Conservation (phyloP, 148 eudicot species). For the Spergularia marina region DNA sequence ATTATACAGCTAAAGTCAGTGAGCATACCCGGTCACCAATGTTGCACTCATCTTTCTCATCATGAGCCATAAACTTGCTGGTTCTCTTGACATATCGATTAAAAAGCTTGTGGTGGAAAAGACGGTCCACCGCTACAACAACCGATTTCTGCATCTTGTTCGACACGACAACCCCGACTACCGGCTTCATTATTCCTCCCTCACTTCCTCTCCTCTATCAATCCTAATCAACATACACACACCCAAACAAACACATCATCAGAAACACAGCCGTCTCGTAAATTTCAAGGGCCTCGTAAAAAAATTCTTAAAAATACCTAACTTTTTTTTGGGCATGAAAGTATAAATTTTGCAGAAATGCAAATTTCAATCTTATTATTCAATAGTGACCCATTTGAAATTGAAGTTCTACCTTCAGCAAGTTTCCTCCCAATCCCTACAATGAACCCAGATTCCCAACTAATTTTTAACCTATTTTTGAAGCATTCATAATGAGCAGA, state of each 20-base stretch:
- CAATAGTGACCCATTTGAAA: no score
- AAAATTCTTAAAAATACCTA: no score
- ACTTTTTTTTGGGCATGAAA: no score
- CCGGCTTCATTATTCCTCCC: conserved; percentile 39
- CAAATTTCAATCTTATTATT: no score
- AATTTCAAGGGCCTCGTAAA: not conserved
- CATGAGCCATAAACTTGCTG: conserved; percentile 57
- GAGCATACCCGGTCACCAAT: conserved; percentile 46
- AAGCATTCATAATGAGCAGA: no score
- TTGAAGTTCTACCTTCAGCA: no score
- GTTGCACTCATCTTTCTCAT: conserved; percentile 45
- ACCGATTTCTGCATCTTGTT: conserved; percentile 60
- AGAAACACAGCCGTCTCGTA: not conserved
- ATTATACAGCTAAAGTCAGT: not conserved
- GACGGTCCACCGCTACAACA: conserved; percentile 50
- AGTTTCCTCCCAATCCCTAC: no score
- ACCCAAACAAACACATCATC: not conserved
- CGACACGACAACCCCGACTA: conserved; percentile 50
- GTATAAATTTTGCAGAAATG: no score
- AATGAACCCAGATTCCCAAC: no score
- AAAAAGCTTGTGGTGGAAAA: conserved; percentile 36
- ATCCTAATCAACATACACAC: not conserved
- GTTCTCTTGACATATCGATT: conserved; percentile 44
- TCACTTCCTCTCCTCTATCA: conserved; percentile 1
- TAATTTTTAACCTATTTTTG: no score